A percentile compares a stretch with the other conserved stretches of the same genome.
Evolutionary conservation across 2,329 filamentous ascomycete species (phyloP).

Genomic region (Teratosphaeria destructans): DNA sequence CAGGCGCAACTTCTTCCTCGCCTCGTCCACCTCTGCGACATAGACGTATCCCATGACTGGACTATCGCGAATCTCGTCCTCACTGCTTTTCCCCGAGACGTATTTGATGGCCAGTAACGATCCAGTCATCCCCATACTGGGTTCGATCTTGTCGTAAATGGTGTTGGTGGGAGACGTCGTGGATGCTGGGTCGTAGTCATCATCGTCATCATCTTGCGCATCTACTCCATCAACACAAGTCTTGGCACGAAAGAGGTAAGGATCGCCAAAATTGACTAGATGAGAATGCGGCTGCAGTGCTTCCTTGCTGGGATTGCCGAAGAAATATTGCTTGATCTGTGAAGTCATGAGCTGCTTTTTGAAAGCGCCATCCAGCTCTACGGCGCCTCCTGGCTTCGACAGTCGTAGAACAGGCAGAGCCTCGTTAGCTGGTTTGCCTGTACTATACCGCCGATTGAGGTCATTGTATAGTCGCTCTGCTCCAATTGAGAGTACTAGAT

Average conservation of each 20-base stretch:
- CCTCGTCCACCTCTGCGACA: constrained; percentile 81
- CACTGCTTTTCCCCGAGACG: constrained; percentile 52
- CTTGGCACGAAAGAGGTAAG: constrained; percentile 51
- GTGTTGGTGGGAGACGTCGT: not conserved
- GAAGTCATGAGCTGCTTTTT: constrained; percentile 64
- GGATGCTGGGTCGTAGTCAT: constrained; percentile 24
- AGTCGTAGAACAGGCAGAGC: constrained; percentile 65
- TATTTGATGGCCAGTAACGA: constrained; percentile 75
- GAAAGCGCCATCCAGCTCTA: constrained; percentile 62
- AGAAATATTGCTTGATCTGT: constrained; percentile 87
- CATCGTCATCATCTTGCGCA: constrained; percentile 33
- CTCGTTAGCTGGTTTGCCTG: constrained; percentile 42
- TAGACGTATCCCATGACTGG: constrained; percentile 89
- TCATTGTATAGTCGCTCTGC: constrained; percentile 67
- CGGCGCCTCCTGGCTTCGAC: constrained; percentile 76
- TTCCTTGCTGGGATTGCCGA: constrained; percentile 56
- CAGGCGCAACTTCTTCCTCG: constrained; percentile 68
- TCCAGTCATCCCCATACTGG: constrained; percentile 61
- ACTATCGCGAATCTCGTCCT: constrained; percentile 65
- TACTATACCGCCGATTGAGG: constrained; percentile 57
- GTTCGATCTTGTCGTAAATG: constrained; percentile 42
- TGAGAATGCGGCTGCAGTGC: constrained; percentile 74
- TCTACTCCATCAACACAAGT: constrained; percentile 1
- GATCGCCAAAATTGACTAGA: constrained; percentile 63
- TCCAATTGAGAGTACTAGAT: constrained; percentile 71